Percentiles rank a stretch among this genome's conserved stretches.
These are phyloP conservation scores for Wallacemonas sp. DNA, from an alignment of 208 protist species.

Conservation along the genomic window DNA sequence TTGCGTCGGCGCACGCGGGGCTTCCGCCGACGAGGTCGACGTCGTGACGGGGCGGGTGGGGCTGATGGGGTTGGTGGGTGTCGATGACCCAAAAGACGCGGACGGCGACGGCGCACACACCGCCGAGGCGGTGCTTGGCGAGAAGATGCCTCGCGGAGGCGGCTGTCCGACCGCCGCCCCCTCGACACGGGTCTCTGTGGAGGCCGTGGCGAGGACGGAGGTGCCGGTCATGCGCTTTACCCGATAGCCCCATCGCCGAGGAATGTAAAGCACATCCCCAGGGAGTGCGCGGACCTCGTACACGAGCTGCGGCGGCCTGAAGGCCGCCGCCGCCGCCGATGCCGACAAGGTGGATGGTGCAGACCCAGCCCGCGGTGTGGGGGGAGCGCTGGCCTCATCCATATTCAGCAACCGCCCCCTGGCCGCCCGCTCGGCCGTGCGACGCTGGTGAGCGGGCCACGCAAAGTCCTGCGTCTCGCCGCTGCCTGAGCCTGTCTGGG, in stretches of 20 bases:
- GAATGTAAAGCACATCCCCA: constrained; percentile 82
- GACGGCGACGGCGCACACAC: too few relatives aligned
- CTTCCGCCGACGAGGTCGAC: too few relatives aligned
- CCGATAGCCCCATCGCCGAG: constrained; percentile 59
- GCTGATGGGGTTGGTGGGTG: too few relatives aligned
- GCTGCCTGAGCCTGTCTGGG: constrained; percentile 16
- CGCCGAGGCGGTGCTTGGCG: too few relatives aligned
- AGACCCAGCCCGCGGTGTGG: background rate
- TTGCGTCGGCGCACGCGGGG: too few relatives aligned
- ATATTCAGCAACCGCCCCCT: constrained; percentile 37
- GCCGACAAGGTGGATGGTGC: background rate
- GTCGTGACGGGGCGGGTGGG: too few relatives aligned
- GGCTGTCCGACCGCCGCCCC: too few relatives aligned
- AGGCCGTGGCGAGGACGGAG: constrained; percentile 16
- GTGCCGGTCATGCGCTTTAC: constrained; percentile 65
- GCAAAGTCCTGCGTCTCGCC: constrained; percentile 14
- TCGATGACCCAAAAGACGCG: too few relatives aligned
- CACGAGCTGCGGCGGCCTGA: constrained; percentile 3
- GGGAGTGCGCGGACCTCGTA: constrained; percentile 79
- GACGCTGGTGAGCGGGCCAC: constrained; percentile 38
- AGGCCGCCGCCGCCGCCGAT: background rate
- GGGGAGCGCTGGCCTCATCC: constrained; percentile 27
- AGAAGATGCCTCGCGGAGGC: too few relatives aligned
- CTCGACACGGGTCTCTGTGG: too few relatives aligned
- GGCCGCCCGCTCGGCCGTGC: constrained; percentile 34